phyloP scores from a whole-genome alignment of 495 filamentous ascomycete species.

The Hyaloscypha variabilis region DNA sequence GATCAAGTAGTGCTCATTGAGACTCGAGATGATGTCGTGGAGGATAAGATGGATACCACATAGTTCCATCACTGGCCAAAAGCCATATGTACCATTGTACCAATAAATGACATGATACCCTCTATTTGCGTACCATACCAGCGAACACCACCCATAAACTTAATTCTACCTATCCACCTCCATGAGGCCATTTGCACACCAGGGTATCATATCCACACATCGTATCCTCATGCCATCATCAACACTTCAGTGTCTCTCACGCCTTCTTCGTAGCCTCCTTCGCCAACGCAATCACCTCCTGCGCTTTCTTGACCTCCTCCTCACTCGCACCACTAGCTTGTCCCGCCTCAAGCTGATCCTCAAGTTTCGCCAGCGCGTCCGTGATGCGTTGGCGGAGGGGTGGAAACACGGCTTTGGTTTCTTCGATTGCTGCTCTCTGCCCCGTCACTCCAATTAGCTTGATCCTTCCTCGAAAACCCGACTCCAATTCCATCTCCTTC shows the following conservation, averaged over 20 bases:
- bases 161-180: conserved; percentile 16
- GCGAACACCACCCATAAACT: conserved; percentile 11
- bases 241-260: background rate
- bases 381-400: conserved; percentile 65
- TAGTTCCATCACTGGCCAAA: conserved; percentile 12
- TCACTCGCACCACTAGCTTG: conserved; percentile 61
- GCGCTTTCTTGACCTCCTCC: conserved; percentile 65
- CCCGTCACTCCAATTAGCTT: conserved; percentile 30
- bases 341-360: conserved; percentile 55
- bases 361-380: conserved; percentile 67
- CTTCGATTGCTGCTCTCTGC: conserved; percentile 73
- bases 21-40: conserved; percentile 30
- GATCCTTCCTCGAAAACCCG: background rate
- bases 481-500: too few species aligned
- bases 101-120: conserved; percentile 36
- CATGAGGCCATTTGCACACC: conserved; percentile 12
- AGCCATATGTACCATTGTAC: conserved; percentile 26
- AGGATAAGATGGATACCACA: conserved; percentile 74
- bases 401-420: conserved; percentile 81
- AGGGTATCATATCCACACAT: conserved; percentile 31
- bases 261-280: conserved; percentile 33
- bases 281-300: conserved; percentile 40
- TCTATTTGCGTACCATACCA: conserved; percentile 17
- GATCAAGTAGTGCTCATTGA: conserved; percentile 9
- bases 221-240: background rate